A percentile compares a stretch with the other conserved stretches of the same genome.
These are phyloP conservation scores for Pisolithus microcarpus DNA, from an alignment of 768 basidiomycete genomes.

Conservation along the genomic window DNA sequence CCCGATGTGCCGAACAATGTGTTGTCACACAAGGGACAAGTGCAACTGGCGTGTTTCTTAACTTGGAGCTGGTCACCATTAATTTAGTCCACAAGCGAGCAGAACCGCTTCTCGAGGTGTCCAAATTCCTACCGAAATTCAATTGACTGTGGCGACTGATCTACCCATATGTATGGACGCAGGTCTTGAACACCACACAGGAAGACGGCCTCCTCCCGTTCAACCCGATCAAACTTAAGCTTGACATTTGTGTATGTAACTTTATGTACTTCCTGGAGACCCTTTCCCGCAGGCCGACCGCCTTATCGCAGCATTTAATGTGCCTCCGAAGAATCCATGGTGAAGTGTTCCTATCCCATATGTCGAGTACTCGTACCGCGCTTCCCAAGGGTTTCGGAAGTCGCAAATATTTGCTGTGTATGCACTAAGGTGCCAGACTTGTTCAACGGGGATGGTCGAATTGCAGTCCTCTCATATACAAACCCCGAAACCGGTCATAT, in stretches of 20 bases:
- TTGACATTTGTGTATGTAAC: slow-evolving; percentile 15
- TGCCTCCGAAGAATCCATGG: too few species aligned
- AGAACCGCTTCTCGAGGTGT: slow-evolving; percentile 3
- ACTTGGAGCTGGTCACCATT: background rate
- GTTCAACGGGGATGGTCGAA: too few species aligned
- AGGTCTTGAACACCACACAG: slow-evolving; percentile 3
- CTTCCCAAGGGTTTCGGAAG: too few species aligned
- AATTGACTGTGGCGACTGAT: background rate
- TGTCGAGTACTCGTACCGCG: too few species aligned
- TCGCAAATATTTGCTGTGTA: too few species aligned
- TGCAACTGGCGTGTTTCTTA: background rate
- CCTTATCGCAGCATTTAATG: background rate
- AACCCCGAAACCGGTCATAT: too few species aligned
- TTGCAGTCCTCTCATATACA: too few species aligned
- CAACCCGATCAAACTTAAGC: slow-evolving; percentile 16
- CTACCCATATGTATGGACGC: background rate
- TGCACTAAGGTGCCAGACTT: too few species aligned
- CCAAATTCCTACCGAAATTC: background rate
- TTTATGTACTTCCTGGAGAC: slow-evolving; percentile 6
- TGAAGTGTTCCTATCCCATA: too few species aligned
- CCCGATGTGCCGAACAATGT: background rate
- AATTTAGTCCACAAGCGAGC: slow-evolving; percentile 3
- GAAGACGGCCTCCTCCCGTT: background rate
- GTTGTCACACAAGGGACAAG: background rate
- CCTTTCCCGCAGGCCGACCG: slow-evolving; percentile 11